Percentiles rank a stretch among this genome's conserved stretches.
phyloP scores from a whole-genome alignment of 495 filamentous ascomycete species.

The Tuber brumale region DNA sequence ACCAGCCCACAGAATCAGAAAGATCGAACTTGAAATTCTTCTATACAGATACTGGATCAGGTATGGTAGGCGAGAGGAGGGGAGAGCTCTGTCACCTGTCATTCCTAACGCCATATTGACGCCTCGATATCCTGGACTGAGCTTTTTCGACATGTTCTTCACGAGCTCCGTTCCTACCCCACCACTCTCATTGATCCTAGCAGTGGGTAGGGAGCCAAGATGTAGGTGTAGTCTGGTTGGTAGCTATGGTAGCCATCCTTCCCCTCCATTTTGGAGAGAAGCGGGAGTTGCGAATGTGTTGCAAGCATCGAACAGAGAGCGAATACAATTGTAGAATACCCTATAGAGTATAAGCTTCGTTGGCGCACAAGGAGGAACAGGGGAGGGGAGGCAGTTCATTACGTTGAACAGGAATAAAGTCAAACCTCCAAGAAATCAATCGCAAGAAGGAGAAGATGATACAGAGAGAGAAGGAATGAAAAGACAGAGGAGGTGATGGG shows the following conservation, averaged over 20 bases:
- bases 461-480: constrained; percentile 3
- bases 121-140: constrained; percentile 39
- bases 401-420: too few species aligned
- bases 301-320: constrained; percentile 24
- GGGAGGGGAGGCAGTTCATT: too few species aligned
- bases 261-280: neutral
- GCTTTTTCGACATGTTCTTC: constrained; percentile 40
- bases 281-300: neutral
- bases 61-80: too few species aligned
- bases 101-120: constrained; percentile 42
- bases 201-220: constrained; percentile 19
- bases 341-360: too few species aligned
- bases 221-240: constrained; percentile 13
- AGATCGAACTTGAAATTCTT: too few species aligned
- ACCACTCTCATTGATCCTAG: constrained; percentile 15
- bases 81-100: constrained; percentile 25
- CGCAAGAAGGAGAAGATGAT: constrained; percentile 11
- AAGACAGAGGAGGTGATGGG: neutral
- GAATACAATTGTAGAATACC: constrained; percentile 19
- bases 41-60: too few species aligned
- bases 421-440: neutral
- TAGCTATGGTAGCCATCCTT: constrained; percentile 22
- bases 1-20: neutral
- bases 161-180: constrained; percentile 33
- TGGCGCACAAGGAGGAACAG: too few species aligned